Base-by-base conservation (phyloP, 768 basidiomycete genomes). In the Leccinum incarnatum region DNA sequence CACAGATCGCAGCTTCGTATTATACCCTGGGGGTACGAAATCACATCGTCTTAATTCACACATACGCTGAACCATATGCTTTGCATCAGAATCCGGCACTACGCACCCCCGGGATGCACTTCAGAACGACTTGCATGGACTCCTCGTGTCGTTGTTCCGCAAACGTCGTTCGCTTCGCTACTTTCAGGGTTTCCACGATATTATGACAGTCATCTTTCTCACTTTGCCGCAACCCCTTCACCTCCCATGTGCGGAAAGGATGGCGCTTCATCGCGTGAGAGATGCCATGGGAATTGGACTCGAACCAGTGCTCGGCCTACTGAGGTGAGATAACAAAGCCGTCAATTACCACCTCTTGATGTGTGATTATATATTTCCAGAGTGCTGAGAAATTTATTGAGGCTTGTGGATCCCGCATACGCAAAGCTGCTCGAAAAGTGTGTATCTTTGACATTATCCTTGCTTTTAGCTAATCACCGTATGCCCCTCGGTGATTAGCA, bases 101-200 rank as follows among this genome's bases (percentile, higher is more conserved):
- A 54, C 45, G 11, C 60, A 60, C 15, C 19, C 59, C 34, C 80
- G 78, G 56, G 85, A 86, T 54, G 64, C 71, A 3, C 80, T 93
- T 23, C 85, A 95, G 74, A 71, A 73, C 23, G 79, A 84, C 47
- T 78, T 97, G 21, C 81, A 93, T 69, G 76, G 78, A 25, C 82
- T 96, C 32, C 81, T 97, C 55, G 85, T 93, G 4, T 77, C 83
- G 8, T 65, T 95, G 14, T 88, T 97, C 67, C 82, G 92, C 30
- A 84, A 80, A 68, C 81, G 87, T 55, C 87, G 87, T 12, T 82
- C 78, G 37, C 75, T 96, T 53, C 83, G 81, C 68, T 98, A 97
- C 72, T 96, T 95, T 65, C 70, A 95, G 86, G 95, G 95, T 48
- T 96, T 91, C 73, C 95, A 97, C 68, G 95, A 97, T 67, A 93